Evolutionary conservation across 306 rosid genomes (phyloP), one percentile per base, ranked within the genome.

Genomic region (Styphnolobium japonicum): DNA sequence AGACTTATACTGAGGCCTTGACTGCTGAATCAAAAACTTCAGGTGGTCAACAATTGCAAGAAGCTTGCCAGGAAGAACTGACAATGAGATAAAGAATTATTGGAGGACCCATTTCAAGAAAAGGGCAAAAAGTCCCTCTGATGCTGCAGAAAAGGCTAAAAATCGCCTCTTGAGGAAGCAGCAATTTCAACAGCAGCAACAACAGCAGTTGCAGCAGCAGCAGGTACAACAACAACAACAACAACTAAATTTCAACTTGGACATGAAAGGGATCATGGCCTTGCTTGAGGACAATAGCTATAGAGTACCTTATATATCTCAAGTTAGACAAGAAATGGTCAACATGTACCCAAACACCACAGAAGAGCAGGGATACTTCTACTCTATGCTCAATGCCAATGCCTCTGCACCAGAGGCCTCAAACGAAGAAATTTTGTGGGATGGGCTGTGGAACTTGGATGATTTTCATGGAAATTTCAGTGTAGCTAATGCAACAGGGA

Each of bases 21-120:
- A 48, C 60, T 46, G 5, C 37, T 52, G 39, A 36, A 37, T 64
- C 2, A 34, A 39, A 62, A 18, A 37, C 2, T 57, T 76, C 52
- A 94, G 98, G 82, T 92, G 98, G 98, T 94, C 98, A 21, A 94
- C 97, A n/a, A 94, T 94, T 78, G 98, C 98, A 12, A 64, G 97
- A 75, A 90, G 94, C 78, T 85, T 94, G 71, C 98, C 98, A 4
- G 98, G 98, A 75, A 92, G 98, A 81, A 94, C 98, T 0, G 98
- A 94, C 72, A 94, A 94, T 49, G 97, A 94, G 81, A 94, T 94
- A 76, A 94, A 94, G 81, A 94, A 94, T 53, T 92, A 92, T 33
- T 94, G 98, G 97, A 83, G 97, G 76, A 94, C 97, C 37, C 98
- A 90, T 87, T 90, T 94, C 88, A 94, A 92, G 93, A 94, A 90